phyloP scores from a whole-genome alignment of 1,284 basidiomycete species.

The Agaricales sp. region DNA sequence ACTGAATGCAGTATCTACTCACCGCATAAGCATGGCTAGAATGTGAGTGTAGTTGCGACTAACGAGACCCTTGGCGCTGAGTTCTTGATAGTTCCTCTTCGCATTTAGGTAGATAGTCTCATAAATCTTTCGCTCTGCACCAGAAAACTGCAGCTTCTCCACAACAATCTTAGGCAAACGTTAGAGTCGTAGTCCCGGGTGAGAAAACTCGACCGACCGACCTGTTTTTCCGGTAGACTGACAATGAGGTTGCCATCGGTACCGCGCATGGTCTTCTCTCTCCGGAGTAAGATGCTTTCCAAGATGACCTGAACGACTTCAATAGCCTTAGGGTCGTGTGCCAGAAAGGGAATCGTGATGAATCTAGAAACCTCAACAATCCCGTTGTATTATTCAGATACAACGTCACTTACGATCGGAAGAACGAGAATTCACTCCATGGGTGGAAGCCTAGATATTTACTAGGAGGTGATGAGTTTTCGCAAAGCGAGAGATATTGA shows the following conservation, averaged over 20 bases:
- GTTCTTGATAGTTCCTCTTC: constrained; percentile 64
- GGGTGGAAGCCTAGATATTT: constrained; percentile 87
- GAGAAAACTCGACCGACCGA: constrained; percentile 20
- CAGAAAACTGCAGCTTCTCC: constrained; percentile 68
- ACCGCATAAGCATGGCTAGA: constrained; percentile 88
- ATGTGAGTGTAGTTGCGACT: constrained; percentile 86
- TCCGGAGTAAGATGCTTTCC: constrained; percentile 80
- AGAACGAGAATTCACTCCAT: constrained; percentile 86
- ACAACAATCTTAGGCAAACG: constrained; percentile 36
- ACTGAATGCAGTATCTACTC: constrained; percentile 11
- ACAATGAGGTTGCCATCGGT: constrained; percentile 84
- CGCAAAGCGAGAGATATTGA: constrained; percentile 5
- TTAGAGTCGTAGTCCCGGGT: no score
- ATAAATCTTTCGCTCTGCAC: constrained; percentile 73
- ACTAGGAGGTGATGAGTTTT: constrained; percentile 25
- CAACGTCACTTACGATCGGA: constrained; percentile 53
- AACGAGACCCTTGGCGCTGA: constrained; percentile 68
- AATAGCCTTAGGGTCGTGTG: constrained; percentile 81
- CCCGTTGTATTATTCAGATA: constrained; percentile 3
- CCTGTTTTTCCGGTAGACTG: constrained; percentile 79
- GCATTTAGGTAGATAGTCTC: constrained; percentile 63
- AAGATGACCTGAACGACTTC: constrained; percentile 91
- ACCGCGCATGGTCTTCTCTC: constrained; percentile 93
- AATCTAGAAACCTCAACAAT: constrained; percentile 55
- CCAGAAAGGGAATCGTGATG: constrained; percentile 82